These are phyloP conservation scores for Aureobasidium zeae DNA, from an alignment of 2,329 filamentous ascomycete genomes.

Conservation along the genomic window DNA sequence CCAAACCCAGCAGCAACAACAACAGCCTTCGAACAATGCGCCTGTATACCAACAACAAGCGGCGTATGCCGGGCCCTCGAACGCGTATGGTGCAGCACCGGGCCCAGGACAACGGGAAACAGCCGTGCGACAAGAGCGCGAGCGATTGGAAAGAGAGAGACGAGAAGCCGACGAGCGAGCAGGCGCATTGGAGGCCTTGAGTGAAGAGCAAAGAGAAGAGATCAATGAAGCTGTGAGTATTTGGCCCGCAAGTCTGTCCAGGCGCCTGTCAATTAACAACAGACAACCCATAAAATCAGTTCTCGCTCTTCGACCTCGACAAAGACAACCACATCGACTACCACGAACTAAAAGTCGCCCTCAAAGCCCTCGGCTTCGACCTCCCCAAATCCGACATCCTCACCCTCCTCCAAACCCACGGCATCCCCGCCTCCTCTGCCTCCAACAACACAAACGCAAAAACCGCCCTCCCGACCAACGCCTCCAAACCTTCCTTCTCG, in stretches of 20 bases:
- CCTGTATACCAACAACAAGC: constrained; percentile 25
- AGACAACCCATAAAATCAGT: constrained; percentile 43
- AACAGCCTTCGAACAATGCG: constrained; percentile 2
- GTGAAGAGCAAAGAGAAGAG: constrained; percentile 59
- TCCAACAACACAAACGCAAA: neutral
- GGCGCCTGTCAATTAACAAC: too few relatives aligned
- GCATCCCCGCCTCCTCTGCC: constrained; percentile 44
- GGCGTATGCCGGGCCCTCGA: constrained; percentile 22
- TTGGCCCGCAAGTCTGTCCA: too few relatives aligned
- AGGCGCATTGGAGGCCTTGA: constrained; percentile 47
- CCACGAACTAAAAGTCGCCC: constrained; percentile 93
- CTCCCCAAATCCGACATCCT: constrained; percentile 79
- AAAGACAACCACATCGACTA: constrained; percentile 92
- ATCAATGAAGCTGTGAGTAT: constrained; percentile 79
- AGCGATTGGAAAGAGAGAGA: constrained; percentile 33
- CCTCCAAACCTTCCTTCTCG: constrained; percentile 26
- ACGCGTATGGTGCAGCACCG: constrained; percentile 28
- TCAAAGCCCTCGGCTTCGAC: constrained; percentile 92
- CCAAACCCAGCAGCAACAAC: constrained; percentile 19
- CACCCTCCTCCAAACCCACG: constrained; percentile 69
- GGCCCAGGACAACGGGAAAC: constrained; percentile 34
- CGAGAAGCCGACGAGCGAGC: constrained; percentile 36
- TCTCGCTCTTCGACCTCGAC: constrained; percentile 92
- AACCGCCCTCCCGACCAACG: too few relatives aligned
- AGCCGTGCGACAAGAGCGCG: constrained; percentile 35